A percentile compares a stretch with the other conserved stretches of the same genome.
Evolutionary conservation across 768 basidiomycete genomes (phyloP).

Genomic region (Crucibulum laeve): DNA sequence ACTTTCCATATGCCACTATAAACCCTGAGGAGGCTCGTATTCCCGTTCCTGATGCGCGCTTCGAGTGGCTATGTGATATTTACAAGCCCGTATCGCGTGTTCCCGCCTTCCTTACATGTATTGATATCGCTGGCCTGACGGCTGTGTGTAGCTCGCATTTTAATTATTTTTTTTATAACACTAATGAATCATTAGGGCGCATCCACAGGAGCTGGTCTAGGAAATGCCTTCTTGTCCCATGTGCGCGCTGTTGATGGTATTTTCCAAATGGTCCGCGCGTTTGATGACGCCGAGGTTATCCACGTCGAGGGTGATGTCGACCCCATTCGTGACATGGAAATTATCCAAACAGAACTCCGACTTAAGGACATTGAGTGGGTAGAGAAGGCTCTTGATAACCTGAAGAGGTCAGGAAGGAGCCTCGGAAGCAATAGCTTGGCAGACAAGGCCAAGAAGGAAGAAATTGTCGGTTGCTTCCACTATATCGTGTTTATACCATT

Average conservation of each 20-base stretch:
- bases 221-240: slow-evolving; percentile 96
- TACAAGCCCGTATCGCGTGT: slow-evolving; percentile 90
- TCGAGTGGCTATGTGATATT: slow-evolving; percentile 87
- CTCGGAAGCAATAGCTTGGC: slow-evolving; percentile 77
- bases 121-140: slow-evolving; percentile 97
- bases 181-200: slow-evolving; percentile 57
- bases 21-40: slow-evolving; percentile 96
- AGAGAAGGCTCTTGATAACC: slow-evolving; percentile 78
- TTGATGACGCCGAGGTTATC: slow-evolving; percentile 98
- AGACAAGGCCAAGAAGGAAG: slow-evolving; percentile 95
- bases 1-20: slow-evolving; percentile 95
- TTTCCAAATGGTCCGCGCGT: slow-evolving; percentile 96
- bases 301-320: slow-evolving; percentile 99
- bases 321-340: slow-evolving; percentile 94
- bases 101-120: slow-evolving; percentile 94
- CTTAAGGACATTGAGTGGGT: slow-evolving; percentile 99
- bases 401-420: slow-evolving; percentile 71
- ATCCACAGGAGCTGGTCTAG: slow-evolving; percentile 95
- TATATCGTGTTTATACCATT: not conserved
- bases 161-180: not conserved
- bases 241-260: slow-evolving; percentile 99
- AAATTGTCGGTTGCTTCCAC: slow-evolving; percentile 56
- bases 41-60: slow-evolving; percentile 89
- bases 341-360: slow-evolving; percentile 90
- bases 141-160: slow-evolving; percentile 49